Evolutionary conservation across 129 eudicot species (phyloP).

Genomic region (Helichrysum umbraculigerum): DNA sequence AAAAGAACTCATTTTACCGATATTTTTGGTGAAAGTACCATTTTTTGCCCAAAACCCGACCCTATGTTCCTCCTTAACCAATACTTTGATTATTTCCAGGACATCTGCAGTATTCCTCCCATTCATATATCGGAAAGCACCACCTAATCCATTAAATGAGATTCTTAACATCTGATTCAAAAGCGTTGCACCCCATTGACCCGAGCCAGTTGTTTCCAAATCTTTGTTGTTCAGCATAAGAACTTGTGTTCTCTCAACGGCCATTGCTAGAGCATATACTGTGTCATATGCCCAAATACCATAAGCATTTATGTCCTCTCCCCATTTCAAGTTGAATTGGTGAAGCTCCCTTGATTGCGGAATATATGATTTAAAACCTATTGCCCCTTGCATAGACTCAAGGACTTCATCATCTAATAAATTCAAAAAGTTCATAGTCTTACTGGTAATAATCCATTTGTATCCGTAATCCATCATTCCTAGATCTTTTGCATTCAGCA

Average conservation of each 20-base stretch:
- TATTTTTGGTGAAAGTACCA: conserved; percentile 28
- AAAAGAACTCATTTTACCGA: too few relatives aligned
- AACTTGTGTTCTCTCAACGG: conserved; percentile 34
- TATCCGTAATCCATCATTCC: conserved; percentile 57
- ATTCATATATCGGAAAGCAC: conserved; percentile 31
- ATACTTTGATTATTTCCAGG: conserved; percentile 39
- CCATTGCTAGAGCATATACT: conserved; percentile 47
- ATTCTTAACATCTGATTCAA: conserved; percentile 24
- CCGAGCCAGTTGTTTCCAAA: too few relatives aligned
- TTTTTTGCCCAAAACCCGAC: conserved; percentile 57
- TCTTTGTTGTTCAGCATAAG: conserved; percentile 1
- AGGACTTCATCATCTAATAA: conserved; percentile 29
- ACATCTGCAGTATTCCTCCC: conserved; percentile 16
- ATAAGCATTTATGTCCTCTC: conserved; percentile 19
- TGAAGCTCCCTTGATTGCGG: conserved; percentile 35
- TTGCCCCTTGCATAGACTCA: conserved; percentile 46
- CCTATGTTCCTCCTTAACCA: conserved; percentile 27
- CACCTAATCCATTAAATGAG: conserved; percentile 43
- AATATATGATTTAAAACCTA: conserved; percentile 48
- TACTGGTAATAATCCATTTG: conserved; percentile 57
- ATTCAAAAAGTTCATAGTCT: conserved; percentile 32
- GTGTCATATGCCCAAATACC: conserved; percentile 64
- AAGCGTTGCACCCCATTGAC: conserved; percentile 25
- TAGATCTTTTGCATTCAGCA: conserved; percentile 28
- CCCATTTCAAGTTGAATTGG: conserved; percentile 33